Evolutionary conservation across 2,329 filamentous ascomycete genomes (phyloP).

Genomic region (Apiospora hydei): DNA sequence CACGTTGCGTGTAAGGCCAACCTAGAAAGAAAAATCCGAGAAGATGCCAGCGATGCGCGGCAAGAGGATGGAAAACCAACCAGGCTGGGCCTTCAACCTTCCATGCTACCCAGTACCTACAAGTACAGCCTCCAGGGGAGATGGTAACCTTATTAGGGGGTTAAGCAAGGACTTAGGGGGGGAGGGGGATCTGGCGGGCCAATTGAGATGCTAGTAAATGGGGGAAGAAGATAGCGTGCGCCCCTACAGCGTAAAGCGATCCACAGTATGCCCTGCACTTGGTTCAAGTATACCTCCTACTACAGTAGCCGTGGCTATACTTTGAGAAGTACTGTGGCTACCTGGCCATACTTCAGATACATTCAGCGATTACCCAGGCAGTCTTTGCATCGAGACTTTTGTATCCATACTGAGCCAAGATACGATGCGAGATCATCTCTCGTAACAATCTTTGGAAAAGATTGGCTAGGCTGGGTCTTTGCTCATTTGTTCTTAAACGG

Average conservation of each 20-base stretch:
- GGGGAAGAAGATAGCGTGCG: constrained; percentile 2
- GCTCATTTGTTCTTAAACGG: not conserved
- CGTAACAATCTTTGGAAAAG: not conserved
- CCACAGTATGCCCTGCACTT: not conserved
- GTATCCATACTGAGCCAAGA: not conserved
- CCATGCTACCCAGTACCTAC: not conserved
- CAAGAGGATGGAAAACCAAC: not conserved
- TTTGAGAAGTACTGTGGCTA: not conserved
- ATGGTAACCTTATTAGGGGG: constrained; percentile 4
- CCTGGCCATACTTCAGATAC: not conserved
- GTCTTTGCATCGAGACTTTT: not conserved
- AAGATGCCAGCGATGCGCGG: constrained; percentile 15
- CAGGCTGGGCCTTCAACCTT: constrained; percentile 1
- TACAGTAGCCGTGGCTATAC: not conserved
- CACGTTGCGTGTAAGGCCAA: not conserved
- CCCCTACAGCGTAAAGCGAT: not conserved
- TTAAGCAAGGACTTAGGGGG: not conserved
- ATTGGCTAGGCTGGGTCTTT: not conserved
- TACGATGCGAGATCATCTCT: not conserved
- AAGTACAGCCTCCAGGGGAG: not conserved
- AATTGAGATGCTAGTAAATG: constrained; percentile 16
- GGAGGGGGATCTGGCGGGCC: constrained; percentile 9
- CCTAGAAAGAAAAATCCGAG: not conserved
- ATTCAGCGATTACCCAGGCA: too few relatives aligned
- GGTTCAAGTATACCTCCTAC: not conserved